Evolutionary conservation across 495 filamentous ascomycete species (phyloP), one percentile per base, ranked within the genome.

Genomic region (Hypomontagnella monticulosa): DNA sequence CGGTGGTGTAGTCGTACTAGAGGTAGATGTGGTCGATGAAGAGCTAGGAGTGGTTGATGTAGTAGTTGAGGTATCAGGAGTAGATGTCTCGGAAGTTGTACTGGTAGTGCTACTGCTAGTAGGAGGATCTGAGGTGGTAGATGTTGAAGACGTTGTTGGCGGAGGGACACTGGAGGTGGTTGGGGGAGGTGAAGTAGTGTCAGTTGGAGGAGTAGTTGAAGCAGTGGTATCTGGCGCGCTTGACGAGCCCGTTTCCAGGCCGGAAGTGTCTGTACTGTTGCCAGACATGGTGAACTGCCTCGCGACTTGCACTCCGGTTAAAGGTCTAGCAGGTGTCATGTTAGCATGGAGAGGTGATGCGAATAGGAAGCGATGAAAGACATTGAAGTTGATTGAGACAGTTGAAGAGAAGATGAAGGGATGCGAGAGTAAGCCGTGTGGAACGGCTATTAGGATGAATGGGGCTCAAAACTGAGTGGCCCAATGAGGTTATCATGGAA

Each of bases 211-310:
- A 51, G 66, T 51, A 43, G 57, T 53, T 15, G 60, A 42, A 44
- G 76, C 71, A 10, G 77, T 55, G 15, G 78, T 48, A 15, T 72
- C 44, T 4, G 73, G 43, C 48, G 79, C 57, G n/a, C 60, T 70
- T 23, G 79, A 67, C 14, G 70, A 38, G 10, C 10, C 46, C 44
- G 58, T 58, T 6, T 59, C 57, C 57, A 67, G 55, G 57, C 43
- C 36, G 59, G 71, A 63, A 48, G 57, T 52, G 38, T 60, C 60
- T 70, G 76, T 73, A 76, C 58, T 69, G 63, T 79, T 82, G 36
- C 66, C 67, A 49, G 79, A 76, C 81, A 84, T 84, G 63, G 71
- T 73, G 73, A 82, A 79, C 33, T 70, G 65, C 42, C 72, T 63
- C 23, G 48, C 73, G 54, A 71, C 73, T 64, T 60, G 70, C 51